Evolutionary conservation across 78 protist genomes (phyloP).

Genomic region (Creolimax fragrantissima): DNA sequence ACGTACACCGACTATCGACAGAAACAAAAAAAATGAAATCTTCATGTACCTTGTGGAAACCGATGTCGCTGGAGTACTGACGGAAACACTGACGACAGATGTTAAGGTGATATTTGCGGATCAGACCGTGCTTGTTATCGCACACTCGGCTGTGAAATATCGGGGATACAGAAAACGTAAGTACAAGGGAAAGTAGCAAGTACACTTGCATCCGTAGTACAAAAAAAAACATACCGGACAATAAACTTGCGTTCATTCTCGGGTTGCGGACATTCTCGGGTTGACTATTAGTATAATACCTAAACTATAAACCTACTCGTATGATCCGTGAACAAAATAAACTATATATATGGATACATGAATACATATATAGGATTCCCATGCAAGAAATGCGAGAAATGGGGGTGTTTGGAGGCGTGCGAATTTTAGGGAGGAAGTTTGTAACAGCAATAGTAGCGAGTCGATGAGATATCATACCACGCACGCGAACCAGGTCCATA

Average conservation of each 20-base stretch:
- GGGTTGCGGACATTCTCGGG: not conserved
- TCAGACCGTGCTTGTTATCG: slow-evolving; percentile 68
- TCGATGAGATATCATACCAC: slow-evolving; percentile 50
- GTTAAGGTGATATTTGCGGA: slow-evolving; percentile 88
- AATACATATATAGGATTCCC: no score
- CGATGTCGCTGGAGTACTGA: slow-evolving; percentile 74
- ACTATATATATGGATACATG: no score
- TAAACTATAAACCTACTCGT: no score
- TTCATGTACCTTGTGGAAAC: slow-evolving; percentile 68
- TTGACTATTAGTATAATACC: no score
- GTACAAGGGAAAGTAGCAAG: not conserved
- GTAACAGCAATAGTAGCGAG: no score
- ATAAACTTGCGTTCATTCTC: not conserved
- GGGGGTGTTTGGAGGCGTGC: not conserved
- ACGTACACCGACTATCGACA: not conserved
- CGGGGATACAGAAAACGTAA: not conserved
- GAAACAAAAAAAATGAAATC: not conserved
- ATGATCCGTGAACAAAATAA: no score
- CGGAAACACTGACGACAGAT: slow-evolving; percentile 93
- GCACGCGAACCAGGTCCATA: slow-evolving; percentile 59
- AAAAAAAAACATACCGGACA: not conserved
- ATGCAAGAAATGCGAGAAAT: not conserved
- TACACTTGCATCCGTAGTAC: not conserved
- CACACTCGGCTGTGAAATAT: slow-evolving; percentile 81
- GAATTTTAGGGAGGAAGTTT: no score